Base-by-base conservation (phyloP, 1,284 basidiomycete genomes). In the Naganishia sp. region DNA sequence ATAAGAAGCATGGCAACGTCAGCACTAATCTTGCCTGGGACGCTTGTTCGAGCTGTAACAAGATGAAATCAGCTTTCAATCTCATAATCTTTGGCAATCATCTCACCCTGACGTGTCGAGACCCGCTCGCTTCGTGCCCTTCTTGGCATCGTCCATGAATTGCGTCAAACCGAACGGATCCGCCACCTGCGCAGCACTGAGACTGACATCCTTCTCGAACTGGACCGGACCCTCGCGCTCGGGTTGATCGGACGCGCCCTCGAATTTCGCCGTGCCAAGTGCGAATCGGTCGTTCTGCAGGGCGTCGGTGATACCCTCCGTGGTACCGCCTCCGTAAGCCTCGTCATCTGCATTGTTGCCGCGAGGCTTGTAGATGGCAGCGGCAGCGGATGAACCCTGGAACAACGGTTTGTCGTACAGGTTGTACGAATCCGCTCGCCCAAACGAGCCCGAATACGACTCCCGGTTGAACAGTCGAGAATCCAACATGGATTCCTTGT, bases 141-240 rank as follows among this genome's bases (percentile, higher is more conserved):
- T 88, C 84, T 94, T 97, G 15, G 95, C 96, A 75, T 94, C 92
- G 75, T 97, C 92, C 82, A 99, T 85, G 83, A 99, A 99, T 78
- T 96, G 88, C 79, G 96, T 91, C 72, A 99, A 85, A 71, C 95
- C 94, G 77, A 99, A 99, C n/a, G 97, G 94, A 83, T 99, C 96
- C 7, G 86, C 66, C 48, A 72, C 64, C 36, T 68, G 63, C 67
- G 77, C 77, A 55, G 78, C 69, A 11, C 70, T 68, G 53, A 80
- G 66, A 25, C 79, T 85, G 0, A 89, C 87, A 75, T 99, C 96
- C 83, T 97, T 97, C 82, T 99, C 96, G 75, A 99, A 99, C 77
- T 97, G 93, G 39, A 99, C 96, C n/a, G 96, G 96, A 0, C 96
- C 92, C 71, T 92, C 89, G 68, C 89, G 82, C 43, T 89, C 83